phyloP scores from a whole-genome alignment of 306 rosid species.

The Erythrophleum fordii region DNA sequence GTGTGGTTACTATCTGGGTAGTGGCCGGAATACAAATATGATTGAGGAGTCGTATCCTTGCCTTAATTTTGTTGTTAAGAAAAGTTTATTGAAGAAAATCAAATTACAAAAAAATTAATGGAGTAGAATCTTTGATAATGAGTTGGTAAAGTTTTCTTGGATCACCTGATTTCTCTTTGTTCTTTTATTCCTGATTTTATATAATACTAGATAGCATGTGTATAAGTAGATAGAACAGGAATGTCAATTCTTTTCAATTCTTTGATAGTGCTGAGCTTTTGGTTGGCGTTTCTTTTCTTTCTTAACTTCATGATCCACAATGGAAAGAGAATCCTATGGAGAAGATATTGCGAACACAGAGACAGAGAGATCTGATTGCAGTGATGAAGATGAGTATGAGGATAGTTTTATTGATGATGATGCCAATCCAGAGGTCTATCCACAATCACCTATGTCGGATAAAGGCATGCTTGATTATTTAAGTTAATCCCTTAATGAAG shows the following conservation, averaged over 20 bases:
- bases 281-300: slow-evolving; percentile 7
- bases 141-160: not conserved
- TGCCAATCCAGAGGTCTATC: slow-evolving; percentile 47
- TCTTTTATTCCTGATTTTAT: not conserved
- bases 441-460: slow-evolving; percentile 53
- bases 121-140: not conserved
- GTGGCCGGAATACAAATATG: slow-evolving; percentile 19
- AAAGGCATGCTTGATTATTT: slow-evolving; percentile 47
- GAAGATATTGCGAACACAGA: slow-evolving; percentile 88
- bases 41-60: slow-evolving; percentile 74
- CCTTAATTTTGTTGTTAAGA: not conserved
- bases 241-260: not conserved
- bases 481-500: slow-evolving; percentile 1
- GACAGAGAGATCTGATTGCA: slow-evolving; percentile 58
- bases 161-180: not conserved
- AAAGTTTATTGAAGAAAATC: not conserved
- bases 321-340: slow-evolving; percentile 79
- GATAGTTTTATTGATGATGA: slow-evolving; percentile 86
- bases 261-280: not conserved
- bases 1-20: slow-evolving; percentile 67
- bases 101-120: not conserved
- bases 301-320: slow-evolving; percentile 48
- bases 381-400: slow-evolving; percentile 72
- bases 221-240: not conserved
- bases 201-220: not conserved